Evolutionary conservation across 1,284 basidiomycete genomes (phyloP).

Genomic region (Pseudozyma hubeiensis): DNA sequence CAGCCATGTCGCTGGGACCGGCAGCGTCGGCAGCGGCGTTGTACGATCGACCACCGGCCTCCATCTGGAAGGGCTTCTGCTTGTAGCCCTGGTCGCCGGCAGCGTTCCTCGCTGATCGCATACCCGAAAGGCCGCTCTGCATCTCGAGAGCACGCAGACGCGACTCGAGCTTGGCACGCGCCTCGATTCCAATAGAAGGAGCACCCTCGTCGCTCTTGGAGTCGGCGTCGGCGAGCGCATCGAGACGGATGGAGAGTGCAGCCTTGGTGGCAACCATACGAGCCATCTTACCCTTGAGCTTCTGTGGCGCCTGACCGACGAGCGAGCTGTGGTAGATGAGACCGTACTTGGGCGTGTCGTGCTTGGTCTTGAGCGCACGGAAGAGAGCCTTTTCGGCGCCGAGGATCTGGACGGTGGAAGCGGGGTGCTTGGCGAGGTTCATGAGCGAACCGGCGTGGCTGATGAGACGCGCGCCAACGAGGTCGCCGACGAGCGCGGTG

Average conservation of each 20-base stretch:
- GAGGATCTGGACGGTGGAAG: slow-evolving; percentile 96
- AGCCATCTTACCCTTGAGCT: slow-evolving; percentile 99
- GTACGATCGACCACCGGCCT: slow-evolving; percentile 60
- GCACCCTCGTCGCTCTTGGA: slow-evolving; percentile 87
- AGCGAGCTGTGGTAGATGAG: slow-evolving; percentile 90
- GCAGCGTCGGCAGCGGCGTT: slow-evolving; percentile 64
- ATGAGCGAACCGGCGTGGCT: slow-evolving; percentile 95
- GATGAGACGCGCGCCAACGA: slow-evolving; percentile 94
- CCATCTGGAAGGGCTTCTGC: slow-evolving; percentile 64
- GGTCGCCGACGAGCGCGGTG: slow-evolving; percentile 93
- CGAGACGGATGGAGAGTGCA: slow-evolving; percentile 93
- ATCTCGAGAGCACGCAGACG: slow-evolving; percentile 86
- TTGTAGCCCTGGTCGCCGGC: slow-evolving; percentile 60
- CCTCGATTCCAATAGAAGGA: slow-evolving; percentile 85
- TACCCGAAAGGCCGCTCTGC: slow-evolving; percentile 47
- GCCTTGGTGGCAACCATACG: slow-evolving; percentile 96
- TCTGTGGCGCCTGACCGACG: slow-evolving; percentile 95
- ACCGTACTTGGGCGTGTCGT: slow-evolving; percentile 98
- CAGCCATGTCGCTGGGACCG: slow-evolving; percentile 40
- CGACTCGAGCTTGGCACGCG: slow-evolving; percentile 93
- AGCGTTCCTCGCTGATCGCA: slow-evolving; percentile 51
- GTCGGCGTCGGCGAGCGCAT: slow-evolving; percentile 91
- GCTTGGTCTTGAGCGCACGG: slow-evolving; percentile 97
- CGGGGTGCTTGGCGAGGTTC: slow-evolving; percentile 94
- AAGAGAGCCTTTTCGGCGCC: slow-evolving; percentile 99